Percentiles rank a stretch among this genome's conserved stretches.
Evolutionary conservation across 2,329 filamentous ascomycete genomes (phyloP).

Genomic region (Sporothrix protearum): DNA sequence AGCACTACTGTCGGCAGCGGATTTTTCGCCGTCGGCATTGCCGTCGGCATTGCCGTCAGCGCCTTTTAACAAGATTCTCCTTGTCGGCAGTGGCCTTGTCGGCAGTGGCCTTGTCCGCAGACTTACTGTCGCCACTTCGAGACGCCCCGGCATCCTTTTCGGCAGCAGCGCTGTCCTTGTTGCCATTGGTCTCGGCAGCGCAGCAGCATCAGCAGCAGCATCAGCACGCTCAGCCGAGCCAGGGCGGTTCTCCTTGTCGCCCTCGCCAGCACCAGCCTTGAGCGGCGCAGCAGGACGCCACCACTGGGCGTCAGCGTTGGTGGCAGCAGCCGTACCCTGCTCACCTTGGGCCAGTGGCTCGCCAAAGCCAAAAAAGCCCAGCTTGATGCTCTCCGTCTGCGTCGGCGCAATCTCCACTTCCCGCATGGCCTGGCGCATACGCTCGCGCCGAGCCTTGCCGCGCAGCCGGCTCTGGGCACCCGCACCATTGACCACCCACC

Average conservation of each 20-base stretch:
- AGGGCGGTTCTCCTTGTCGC: conserved; percentile 49
- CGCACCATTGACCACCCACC: conserved; percentile 79
- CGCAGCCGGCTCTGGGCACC: conserved; percentile 54
- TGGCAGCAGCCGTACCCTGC: no score
- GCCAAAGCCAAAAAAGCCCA: conserved; percentile 34
- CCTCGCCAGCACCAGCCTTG: conserved; percentile 36
- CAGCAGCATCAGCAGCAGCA: neutral
- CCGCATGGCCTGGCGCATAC: conserved; percentile 54
- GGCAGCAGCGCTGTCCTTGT: neutral
- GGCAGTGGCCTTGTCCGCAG: neutral
- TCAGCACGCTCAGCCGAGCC: conserved; percentile 21
- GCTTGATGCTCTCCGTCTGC: conserved; percentile 31
- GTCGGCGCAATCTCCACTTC: conserved; percentile 45
- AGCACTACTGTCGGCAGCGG: neutral
- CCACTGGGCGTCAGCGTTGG: conserved; percentile 18
- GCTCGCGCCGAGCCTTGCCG: conserved; percentile 53
- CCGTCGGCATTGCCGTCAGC: neutral
- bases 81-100: neutral
- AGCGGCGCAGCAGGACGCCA: conserved; percentile 16
- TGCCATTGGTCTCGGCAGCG: conserved; percentile 3
- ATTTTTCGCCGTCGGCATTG: neutral
- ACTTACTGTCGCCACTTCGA: neutral
- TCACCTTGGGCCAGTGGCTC: neutral
- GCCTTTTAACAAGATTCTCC: neutral
- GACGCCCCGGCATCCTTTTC: neutral